Evolutionary conservation across 192 early-diverging fungal species (phyloP).

Genomic region (Gigaspora rosea): DNA sequence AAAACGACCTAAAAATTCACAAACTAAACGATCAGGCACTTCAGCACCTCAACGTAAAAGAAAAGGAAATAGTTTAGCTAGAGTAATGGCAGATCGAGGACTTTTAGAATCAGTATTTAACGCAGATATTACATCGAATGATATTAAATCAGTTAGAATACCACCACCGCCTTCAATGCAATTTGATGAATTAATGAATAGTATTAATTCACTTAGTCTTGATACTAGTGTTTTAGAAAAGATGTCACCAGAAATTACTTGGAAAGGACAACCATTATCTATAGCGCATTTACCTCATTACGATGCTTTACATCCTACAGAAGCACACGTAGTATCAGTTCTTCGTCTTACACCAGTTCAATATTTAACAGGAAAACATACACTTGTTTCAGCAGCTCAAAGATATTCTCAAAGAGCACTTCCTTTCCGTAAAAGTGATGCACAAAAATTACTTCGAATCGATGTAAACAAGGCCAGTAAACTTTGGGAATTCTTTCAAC

Average conservation of each 20-base stretch:
- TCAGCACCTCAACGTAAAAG: not conserved
- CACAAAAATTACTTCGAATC: constrained; percentile 85
- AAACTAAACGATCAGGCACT: not conserved
- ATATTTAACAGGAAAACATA: constrained; percentile 82
- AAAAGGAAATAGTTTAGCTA: constrained; percentile 21
- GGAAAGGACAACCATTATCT: constrained; percentile 22
- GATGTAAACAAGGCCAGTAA: constrained; percentile 94
- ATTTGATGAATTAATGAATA: not conserved
- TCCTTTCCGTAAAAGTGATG: constrained; percentile 86
- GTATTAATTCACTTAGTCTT: not conserved
- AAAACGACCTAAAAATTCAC: not conserved
- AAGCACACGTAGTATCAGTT: constrained; percentile 73
- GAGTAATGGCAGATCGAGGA: constrained; percentile 28
- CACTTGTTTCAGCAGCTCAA: constrained; percentile 66
- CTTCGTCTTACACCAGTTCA: constrained; percentile 81
- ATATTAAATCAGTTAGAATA: not conserved
- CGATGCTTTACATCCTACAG: constrained; percentile 60
- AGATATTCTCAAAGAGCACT: constrained; percentile 39
- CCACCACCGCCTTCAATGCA: constrained; percentile 7
- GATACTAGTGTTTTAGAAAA: not conserved
- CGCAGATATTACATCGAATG: not conserved
- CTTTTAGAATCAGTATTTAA: not conserved
- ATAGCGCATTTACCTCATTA: constrained; percentile 37
- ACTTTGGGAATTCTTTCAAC: constrained; percentile 88
- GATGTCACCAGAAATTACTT: not conserved